Conservation (phyloP, 140 eudicot species). For the Bidens hawaiensis region DNA sequence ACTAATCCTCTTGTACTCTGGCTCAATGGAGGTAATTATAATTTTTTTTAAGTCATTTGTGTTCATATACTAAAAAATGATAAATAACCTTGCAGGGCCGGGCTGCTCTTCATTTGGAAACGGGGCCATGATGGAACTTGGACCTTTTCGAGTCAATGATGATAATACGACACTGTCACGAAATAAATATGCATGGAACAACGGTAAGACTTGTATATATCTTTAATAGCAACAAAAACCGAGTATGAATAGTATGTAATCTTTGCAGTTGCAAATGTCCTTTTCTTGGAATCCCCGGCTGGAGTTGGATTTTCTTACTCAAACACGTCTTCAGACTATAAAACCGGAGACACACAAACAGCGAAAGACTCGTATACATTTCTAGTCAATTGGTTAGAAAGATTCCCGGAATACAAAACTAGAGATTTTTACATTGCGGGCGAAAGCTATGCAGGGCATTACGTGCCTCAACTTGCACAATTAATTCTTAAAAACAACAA, state of each 20-base stretch:
- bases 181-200: constrained; percentile 49
- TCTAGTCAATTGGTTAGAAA: constrained; percentile 66
- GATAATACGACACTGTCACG: constrained; percentile 34
- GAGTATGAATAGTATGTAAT: neutral
- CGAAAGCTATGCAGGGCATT: constrained; percentile 83
- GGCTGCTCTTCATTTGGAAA: constrained; percentile 72
- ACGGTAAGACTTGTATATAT: constrained; percentile 29
- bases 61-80: neutral
- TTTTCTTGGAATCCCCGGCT: constrained; percentile 70
- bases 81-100: constrained; percentile 37
- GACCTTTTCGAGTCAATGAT: constrained; percentile 56
- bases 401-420: constrained; percentile 71
- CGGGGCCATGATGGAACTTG: constrained; percentile 71
- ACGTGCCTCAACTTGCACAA: constrained; percentile 65
- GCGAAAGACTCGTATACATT: constrained; percentile 62
- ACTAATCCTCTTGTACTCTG: constrained; percentile 63
- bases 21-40: constrained; percentile 69
- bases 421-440: constrained; percentile 59
- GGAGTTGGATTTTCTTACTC: constrained; percentile 85
- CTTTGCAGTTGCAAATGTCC: constrained; percentile 54
- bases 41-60: neutral
- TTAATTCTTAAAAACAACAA: constrained; percentile 49
- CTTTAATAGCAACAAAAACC: too few relatives aligned
- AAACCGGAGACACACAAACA: constrained; percentile 48
- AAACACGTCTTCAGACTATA: constrained; percentile 44